Conservation (phyloP, 306 rosid genomes). For the Glycine soja region DNA sequence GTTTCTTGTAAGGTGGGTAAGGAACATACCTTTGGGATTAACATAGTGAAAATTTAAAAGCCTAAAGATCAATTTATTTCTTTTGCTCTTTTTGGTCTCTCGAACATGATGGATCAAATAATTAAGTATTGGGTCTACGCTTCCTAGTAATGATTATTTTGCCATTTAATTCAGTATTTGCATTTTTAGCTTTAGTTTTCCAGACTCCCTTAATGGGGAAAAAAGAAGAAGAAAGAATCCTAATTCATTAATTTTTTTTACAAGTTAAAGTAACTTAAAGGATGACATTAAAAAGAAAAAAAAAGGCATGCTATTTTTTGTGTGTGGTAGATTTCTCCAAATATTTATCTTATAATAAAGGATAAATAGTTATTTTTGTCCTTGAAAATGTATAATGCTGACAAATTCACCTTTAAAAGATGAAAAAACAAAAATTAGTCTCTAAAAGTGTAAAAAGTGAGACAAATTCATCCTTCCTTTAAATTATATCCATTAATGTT, state of each 20-base stretch:
- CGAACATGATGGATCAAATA: not conserved
- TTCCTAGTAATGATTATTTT: not conserved
- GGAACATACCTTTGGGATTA: not conserved
- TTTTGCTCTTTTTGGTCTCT: not conserved
- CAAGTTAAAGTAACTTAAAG: not conserved
- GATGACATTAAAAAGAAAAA: not conserved
- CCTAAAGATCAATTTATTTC: not conserved
- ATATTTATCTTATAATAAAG: not conserved
- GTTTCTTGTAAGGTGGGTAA: conserved; percentile 16
- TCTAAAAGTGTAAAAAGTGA: too few relatives aligned
- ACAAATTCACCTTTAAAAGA: too few relatives aligned
- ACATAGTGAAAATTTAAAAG: not conserved
- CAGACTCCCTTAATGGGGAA: not conserved
- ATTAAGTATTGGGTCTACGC: not conserved
- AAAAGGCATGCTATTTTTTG: not conserved
- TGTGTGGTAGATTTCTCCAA: not conserved
- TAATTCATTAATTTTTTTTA: not conserved
- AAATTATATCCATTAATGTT: too few relatives aligned
- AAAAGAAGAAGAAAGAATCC: not conserved
- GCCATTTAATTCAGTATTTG: not conserved
- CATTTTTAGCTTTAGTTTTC: not conserved
- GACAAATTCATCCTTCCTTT: too few relatives aligned
- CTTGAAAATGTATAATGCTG: too few relatives aligned
- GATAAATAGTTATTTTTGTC: too few relatives aligned
- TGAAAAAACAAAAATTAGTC: too few relatives aligned